Conservation (phyloP, 2,329 filamentous ascomycete species). For the Diplodia mutila region DNA sequence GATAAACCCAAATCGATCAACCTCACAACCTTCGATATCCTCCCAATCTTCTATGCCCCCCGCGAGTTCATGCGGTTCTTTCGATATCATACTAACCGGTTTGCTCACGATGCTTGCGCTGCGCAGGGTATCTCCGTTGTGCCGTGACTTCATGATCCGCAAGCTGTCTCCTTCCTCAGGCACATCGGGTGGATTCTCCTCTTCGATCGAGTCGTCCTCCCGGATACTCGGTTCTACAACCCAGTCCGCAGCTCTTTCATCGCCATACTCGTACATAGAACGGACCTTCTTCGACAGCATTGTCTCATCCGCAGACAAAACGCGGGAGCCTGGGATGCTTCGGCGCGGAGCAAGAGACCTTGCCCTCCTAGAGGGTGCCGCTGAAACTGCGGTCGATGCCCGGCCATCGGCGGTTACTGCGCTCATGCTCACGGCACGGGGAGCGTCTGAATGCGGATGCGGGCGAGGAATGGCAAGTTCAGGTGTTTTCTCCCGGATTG, state of each 20-base stretch:
- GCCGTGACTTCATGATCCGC: slow-evolving; percentile 5
- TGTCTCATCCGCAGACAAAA: slow-evolving; percentile 67
- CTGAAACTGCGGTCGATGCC: slow-evolving; percentile 11
- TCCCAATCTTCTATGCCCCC: slow-evolving; percentile 69
- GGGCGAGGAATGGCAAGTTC: neutral
- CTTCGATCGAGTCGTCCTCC: slow-evolving; percentile 23
- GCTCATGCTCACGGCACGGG: slow-evolving; percentile 20
- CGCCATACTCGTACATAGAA: slow-evolving; percentile 66
- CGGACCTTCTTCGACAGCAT: slow-evolving; percentile 65
- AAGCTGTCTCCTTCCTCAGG: slow-evolving; percentile 11
- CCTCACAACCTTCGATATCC: slow-evolving; percentile 60
- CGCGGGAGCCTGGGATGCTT: slow-evolving; percentile 43
- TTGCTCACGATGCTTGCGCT: slow-evolving; percentile 33
- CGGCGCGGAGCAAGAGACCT: slow-evolving; percentile 16
- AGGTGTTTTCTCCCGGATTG: neutral
- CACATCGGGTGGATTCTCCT: neutral
- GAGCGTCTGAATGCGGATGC: neutral
- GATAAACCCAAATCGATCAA: slow-evolving; percentile 70
- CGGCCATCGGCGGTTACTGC: neutral
- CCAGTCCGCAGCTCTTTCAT: slow-evolving; percentile 58
- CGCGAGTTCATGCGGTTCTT: slow-evolving; percentile 59
- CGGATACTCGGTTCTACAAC: slow-evolving; percentile 25
- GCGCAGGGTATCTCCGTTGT: slow-evolving; percentile 30
- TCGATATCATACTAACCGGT: slow-evolving; percentile 44
- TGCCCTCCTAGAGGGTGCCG: neutral